These are phyloP conservation scores for Candida sanyaensis DNA, from an alignment of 1,139 yeast genomes.

Conservation along the genomic window DNA sequence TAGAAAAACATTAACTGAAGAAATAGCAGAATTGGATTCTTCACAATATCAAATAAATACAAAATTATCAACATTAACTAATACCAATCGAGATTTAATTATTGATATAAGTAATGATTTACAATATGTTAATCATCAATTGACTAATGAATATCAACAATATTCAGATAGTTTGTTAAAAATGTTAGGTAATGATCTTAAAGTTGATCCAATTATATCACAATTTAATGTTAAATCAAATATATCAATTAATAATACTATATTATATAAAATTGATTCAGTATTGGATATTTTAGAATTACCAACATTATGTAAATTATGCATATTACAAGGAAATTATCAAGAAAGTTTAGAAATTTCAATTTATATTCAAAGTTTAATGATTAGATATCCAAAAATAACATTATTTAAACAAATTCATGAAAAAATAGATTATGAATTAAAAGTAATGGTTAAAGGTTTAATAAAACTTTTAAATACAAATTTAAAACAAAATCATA, in stretches of 20 bases:
- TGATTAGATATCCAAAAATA: constrained; percentile 67
- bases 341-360: constrained; percentile 86
- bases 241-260: constrained; percentile 28
- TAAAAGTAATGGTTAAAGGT: constrained; percentile 65
- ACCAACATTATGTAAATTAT: constrained; percentile 80
- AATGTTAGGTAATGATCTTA: constrained; percentile 21
- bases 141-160: constrained; percentile 22
- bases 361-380: constrained; percentile 65
- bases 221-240: constrained; percentile 10
- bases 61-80: constrained; percentile 35
- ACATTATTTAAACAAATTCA: constrained; percentile 59
- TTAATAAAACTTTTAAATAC: constrained; percentile 71
- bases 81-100: constrained; percentile 40
- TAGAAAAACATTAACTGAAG: constrained; percentile 39
- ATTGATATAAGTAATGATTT: constrained; percentile 39
- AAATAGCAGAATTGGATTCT: constrained; percentile 48
- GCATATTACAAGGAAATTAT: constrained; percentile 84
- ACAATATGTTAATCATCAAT: constrained; percentile 23
- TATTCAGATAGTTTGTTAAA: constrained; percentile 25
- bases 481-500: constrained; percentile 72
- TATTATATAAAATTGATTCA: constrained; percentile 67
- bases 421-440: constrained; percentile 55
- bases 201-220: constrained; percentile 15
- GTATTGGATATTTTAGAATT: constrained; percentile 78
- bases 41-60: constrained; percentile 30